Evolutionary conservation across 768 basidiomycete species (phyloP).

Genomic region (Suillus discolor): DNA sequence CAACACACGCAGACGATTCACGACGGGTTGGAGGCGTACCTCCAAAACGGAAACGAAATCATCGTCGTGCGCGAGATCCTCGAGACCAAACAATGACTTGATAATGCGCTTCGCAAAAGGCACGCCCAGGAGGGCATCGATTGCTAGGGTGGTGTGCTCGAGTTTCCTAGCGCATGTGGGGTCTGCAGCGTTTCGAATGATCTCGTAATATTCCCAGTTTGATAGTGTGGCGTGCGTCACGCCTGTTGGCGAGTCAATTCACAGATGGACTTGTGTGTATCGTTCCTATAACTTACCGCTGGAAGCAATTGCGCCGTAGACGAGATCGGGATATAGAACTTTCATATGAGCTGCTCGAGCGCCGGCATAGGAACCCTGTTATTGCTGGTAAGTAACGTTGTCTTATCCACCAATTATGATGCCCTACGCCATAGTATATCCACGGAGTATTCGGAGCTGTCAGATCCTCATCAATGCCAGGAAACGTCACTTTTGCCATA

Average conservation of each 20-base stretch:
- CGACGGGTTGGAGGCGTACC: constrained; percentile 38
- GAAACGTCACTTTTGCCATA: constrained; percentile 78
- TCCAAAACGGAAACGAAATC: constrained; percentile 76
- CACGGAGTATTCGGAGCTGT: constrained; percentile 77
- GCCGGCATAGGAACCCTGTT: constrained; percentile 86
- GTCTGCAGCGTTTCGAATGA: constrained; percentile 72
- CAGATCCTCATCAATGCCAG: constrained; percentile 68
- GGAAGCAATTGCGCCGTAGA: constrained; percentile 87
- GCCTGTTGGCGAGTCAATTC: constrained; percentile 38
- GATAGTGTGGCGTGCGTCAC: constrained; percentile 84
- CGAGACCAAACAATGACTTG: constrained; percentile 79
- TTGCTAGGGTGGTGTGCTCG: constrained; percentile 53
- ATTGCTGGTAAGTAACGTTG: background rate
- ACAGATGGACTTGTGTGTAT: background rate
- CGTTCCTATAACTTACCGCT: constrained; percentile 54
- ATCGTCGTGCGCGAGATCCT: constrained; percentile 65
- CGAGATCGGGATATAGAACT: constrained; percentile 83
- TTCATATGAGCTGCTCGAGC: constrained; percentile 93
- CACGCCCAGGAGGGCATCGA: constrained; percentile 62
- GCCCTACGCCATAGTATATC: constrained; percentile 90
- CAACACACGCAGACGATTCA: constrained; percentile 9
- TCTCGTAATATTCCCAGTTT: constrained; percentile 89
- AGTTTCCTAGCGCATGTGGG: constrained; percentile 61
- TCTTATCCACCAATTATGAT: background rate
- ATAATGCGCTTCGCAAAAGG: constrained; percentile 50